A percentile compares a stretch with the other conserved stretches of the same genome.
phyloP scores from a whole-genome alignment of 176 grass and related monocot species.

The Oryza rufipogon region DNA sequence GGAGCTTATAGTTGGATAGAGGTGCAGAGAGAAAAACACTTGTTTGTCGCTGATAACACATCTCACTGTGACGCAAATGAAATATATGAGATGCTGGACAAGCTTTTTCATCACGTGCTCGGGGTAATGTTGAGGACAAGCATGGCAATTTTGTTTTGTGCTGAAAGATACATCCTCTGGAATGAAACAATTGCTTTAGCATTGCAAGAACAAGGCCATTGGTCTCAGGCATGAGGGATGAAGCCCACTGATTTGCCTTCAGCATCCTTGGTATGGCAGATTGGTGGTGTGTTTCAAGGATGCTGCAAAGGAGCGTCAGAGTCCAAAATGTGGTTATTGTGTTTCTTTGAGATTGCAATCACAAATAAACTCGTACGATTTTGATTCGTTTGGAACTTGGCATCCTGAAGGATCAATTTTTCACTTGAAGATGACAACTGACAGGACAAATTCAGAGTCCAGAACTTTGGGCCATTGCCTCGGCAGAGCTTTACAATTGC shows the following conservation, averaged over 20 bases:
- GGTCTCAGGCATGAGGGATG: neutral
- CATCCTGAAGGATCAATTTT: neutral
- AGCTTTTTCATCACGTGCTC: slow-evolving; percentile 48
- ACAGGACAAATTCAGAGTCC: neutral
- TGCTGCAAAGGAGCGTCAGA: slow-evolving; percentile 13
- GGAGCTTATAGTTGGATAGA: slow-evolving; percentile 80
- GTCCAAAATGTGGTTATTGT: neutral
- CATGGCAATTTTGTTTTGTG: slow-evolving; percentile 35
- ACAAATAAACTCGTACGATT: neutral
- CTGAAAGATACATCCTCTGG: slow-evolving; percentile 13
- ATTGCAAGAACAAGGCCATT: neutral
- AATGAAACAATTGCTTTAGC: slow-evolving; percentile 12
- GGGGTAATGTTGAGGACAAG: slow-evolving; percentile 31
- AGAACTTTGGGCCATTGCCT: neutral
- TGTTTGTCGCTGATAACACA: slow-evolving; percentile 53
- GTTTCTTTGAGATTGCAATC: neutral
- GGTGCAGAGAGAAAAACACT: slow-evolving; percentile 62
- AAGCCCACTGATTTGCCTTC: neutral
- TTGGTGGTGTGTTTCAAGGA: neutral
- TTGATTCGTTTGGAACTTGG: slow-evolving; percentile 3
- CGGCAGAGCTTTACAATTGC: neutral
- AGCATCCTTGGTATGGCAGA: slow-evolving; percentile 12
- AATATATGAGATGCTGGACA: slow-evolving; percentile 56
- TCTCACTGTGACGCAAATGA: slow-evolving; percentile 48
- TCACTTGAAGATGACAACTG: neutral